Base-by-base conservation (phyloP, 225 moss, liverwort and hornwort species). In the Marchantia polymorpha region DNA sequence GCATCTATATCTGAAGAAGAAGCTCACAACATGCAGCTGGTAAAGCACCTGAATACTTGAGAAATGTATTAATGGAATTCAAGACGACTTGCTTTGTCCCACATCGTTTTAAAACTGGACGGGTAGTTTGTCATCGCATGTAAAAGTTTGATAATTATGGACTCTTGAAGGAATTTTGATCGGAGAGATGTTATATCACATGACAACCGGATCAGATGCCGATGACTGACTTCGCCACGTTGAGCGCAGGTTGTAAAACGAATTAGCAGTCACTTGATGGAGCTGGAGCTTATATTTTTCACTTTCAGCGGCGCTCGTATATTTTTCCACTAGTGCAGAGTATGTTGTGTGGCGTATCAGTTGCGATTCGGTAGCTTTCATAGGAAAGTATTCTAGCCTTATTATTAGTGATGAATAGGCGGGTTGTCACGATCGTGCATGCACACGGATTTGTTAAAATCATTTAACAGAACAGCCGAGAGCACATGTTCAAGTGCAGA, bases 241-340 rank as follows among this genome's bases (percentile, higher is more conserved):
- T 83, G 51, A 52, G 53, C 86, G 83, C 88, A 96, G 95, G 90
- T 94, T 10, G 89, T 95, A 58, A 99, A 92, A 85, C 87, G 92
- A 64, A 78, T 93, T 52, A 87, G 84, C 69, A 86, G 81, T 73
- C 88, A 92, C 71, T 82, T 93, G 74, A 86, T 83, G 86, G 97
- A 99, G 87, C 81, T 99, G 81, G 97, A 99, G 70, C 89, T 99
- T 26, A 89, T 93, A 54, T 93, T 92, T 69, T 95, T 92, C 79
- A 99, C 93, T 66, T 93, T 99, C 86, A 89, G 92, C 75, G 97
- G 97, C 51, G 93, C 97, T 80, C 92, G 95, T 66, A 95, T 99
- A 76, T 99, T 99, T 63, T 99, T 99, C 83, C 89, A 91, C 65
- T 93, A 85, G 78, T 22, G 47, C 52, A 19, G 23, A 65, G 9